Conservation (phyloP, 148 eudicot species). For the Vaccinium vitisidaea region DNA sequence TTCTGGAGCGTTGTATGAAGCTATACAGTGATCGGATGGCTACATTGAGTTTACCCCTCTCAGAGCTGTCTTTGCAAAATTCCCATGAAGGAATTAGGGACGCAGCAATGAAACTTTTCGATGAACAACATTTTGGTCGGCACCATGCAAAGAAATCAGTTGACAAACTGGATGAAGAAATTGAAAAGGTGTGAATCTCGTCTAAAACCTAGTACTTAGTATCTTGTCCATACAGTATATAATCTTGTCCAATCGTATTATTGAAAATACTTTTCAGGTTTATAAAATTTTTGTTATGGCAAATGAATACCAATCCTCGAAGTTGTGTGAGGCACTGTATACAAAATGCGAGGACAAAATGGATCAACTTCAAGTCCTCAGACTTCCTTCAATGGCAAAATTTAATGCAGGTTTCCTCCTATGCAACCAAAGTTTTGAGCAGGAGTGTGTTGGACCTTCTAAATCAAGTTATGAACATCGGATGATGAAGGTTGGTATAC, state of each 20-base stretch:
- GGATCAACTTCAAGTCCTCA: conserved; percentile 95
- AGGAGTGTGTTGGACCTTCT: conserved; percentile 87
- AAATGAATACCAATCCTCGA: conserved; percentile 84
- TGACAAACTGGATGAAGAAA: conserved; percentile 72
- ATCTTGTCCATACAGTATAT: background rate
- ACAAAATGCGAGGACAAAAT: conserved; percentile 87
- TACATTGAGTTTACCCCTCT: conserved; percentile 52
- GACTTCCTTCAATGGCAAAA: conserved; percentile 96
- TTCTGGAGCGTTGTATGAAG: conserved; percentile 82
- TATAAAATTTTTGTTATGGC: conserved; percentile 62
- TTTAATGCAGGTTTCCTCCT: conserved; percentile 85
- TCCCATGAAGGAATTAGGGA: conserved; percentile 62
- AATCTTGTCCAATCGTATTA: conserved; percentile 2
- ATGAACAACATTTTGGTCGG: conserved; percentile 92
- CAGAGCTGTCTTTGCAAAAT: conserved; percentile 46
- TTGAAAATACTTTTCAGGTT: conserved; percentile 43
- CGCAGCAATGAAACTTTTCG: conserved; percentile 62
- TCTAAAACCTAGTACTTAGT: background rate
- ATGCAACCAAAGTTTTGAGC: conserved; percentile 84
- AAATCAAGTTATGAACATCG: conserved; percentile 75
- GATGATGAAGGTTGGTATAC: conserved; percentile 67
- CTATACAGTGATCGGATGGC: conserved; percentile 68
- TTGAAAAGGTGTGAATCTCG: conserved; percentile 57
- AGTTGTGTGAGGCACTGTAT: conserved; percentile 78
- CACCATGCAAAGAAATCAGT: conserved; percentile 91